Base-by-base conservation (phyloP, 208 protist species). In the Leishmania lainsoni region DNA sequence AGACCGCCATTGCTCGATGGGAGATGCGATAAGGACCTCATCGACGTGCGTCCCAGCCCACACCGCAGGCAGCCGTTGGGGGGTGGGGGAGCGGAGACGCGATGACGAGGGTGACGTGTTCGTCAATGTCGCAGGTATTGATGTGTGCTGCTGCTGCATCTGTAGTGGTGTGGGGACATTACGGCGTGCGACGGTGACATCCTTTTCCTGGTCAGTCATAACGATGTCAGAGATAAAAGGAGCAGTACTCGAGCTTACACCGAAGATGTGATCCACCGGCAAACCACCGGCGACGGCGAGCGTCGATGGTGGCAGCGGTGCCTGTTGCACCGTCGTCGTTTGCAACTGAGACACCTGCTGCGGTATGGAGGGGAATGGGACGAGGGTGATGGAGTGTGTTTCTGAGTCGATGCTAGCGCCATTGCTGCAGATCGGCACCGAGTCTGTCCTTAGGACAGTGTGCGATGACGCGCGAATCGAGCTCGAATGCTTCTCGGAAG, bases 71-170 rank as follows among this genome's bases (percentile, higher is more conserved):
- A 58, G 59, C 32, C 45, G 52, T 17, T 85, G 73, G 29, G 81
- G 81, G 35, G 81, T 85, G 0, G 81, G 81, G 20, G 81, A 78
- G 63, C 76, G 81, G 26, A 84, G 70, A 16, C 81, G 75, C 22
- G 81, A 61, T 1, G 14, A 48, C 29, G 32, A 59, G 3, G 9
- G 68, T 39, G 72, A 9, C 39, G 14, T 32, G 32, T 52, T 59
- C 10, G 17, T 20, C 16, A 48, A 14, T 68, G 74, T 26, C 26
- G 14, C 32, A 20, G 29, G 29, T 6, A 51, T 22, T 20, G 74
- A 4, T 22, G 51, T 29, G 35, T 32, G n/a, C 35, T 49, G 51
- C 10, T 65, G 52, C 56, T 61, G 74, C 20, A 48, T n/a, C 39
- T 77, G n/a, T 29, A 48, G 29, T 29, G 8, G 73, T 29, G 39